Base-by-base conservation (phyloP, 495 filamentous ascomycete genomes). In the Penicilliopsis zonata region DNA sequence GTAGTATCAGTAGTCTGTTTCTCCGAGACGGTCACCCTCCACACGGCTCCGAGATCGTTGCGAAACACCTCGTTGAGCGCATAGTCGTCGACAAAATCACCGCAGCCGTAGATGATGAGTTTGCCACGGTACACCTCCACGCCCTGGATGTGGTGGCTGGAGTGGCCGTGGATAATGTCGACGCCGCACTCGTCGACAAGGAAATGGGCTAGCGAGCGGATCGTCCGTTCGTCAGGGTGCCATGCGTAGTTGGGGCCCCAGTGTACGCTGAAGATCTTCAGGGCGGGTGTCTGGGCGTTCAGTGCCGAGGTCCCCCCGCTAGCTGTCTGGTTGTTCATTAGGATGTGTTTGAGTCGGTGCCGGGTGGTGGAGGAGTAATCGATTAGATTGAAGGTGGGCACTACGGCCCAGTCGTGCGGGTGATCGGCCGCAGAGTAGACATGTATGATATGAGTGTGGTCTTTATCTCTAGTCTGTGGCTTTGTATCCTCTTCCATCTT, bases 21-120 rank as follows among this genome's bases (percentile, higher is more conserved):
- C 19, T 44, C 45, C 9, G 4, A 19, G n/a, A 53, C 40, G 37
- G 41, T 14, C 41, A 63, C 49, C 36, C 52, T 51, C 56, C 59
- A 63, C n/a, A 61, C 23, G 27, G 46, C 59, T 9, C 55, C 47
- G 9, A 63, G 35, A 38, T 63, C 58, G 52, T 63, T 63, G 30
- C 58, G 34, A 46, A 31, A 63, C 19, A 43, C 39, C 17, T 24
- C 27, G 41, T 45, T 38, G n/a, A 59, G 2, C 2, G 42, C 46
- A 48, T 62, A 63, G 44, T 65, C 59, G 44, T 63, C 57, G 20
- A 63, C 57, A 37, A 62, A 63, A 40, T 63, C 57, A 1, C 59
- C 61, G 37, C 59, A 63, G 0, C 61, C 60, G 19, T 63, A 63
- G 2, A 63, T 52, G 21, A 65, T 53, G 7, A 63, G 10, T 30